These are phyloP conservation scores for Roridomyces roridus DNA, from an alignment of 768 basidiomycete species.

Conservation along the genomic window DNA sequence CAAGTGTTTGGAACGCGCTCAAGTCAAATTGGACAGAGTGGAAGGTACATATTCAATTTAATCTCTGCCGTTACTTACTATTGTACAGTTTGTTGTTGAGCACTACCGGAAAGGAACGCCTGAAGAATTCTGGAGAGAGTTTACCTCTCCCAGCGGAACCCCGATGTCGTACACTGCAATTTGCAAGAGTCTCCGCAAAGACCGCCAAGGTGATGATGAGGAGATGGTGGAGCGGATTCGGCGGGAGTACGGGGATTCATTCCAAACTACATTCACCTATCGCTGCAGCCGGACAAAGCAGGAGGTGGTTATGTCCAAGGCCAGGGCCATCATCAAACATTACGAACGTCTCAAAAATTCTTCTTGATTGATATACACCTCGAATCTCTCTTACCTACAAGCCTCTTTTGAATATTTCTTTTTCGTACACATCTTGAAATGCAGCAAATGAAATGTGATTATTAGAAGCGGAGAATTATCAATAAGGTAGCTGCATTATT, in stretches of 20 bases:
- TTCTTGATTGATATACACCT: conserved; percentile 10
- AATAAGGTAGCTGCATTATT: too few relatives aligned
- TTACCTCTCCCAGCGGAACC: conserved; percentile 7
- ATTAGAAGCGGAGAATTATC: too few relatives aligned
- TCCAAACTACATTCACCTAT: conserved; percentile 24
- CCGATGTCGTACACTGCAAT: conserved; percentile 24
- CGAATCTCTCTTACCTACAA: too few relatives aligned
- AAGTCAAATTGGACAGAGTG: conserved; percentile 18
- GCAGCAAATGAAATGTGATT: too few relatives aligned
- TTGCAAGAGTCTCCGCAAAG: background rate
- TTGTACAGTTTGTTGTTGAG: conserved; percentile 22
- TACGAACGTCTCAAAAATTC: conserved; percentile 3
- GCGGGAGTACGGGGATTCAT: conserved; percentile 18
- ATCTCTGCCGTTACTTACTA: background rate
- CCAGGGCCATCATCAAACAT: conserved; percentile 16
- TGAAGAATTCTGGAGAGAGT: conserved; percentile 25
- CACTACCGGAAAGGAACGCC: conserved; percentile 16
- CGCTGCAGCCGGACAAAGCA: conserved; percentile 4
- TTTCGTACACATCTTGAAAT: background rate
- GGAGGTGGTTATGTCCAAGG: conserved; percentile 17
- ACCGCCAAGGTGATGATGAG: conserved; percentile 9
- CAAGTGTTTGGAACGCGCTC: conserved; percentile 2
- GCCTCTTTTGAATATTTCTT: too few relatives aligned
- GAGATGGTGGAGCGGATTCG: conserved; percentile 13
- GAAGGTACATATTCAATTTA: conserved; percentile 9